Evolutionary conservation across 352 stramenopile genomes (phyloP), one percentile per base, ranked within the genome.

Genomic region (Pythium phragmitis): DNA sequence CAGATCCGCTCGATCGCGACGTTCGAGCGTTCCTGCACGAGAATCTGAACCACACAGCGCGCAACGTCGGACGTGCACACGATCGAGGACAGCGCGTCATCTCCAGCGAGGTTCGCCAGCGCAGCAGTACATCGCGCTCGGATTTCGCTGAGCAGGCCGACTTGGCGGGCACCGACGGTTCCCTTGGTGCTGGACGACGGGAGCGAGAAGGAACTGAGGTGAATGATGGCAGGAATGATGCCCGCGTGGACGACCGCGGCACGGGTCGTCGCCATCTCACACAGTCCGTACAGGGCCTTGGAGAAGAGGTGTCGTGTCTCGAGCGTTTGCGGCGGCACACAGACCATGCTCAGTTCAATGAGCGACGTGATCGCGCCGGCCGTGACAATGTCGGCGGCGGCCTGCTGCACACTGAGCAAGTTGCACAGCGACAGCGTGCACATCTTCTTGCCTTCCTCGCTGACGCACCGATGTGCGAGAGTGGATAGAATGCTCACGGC

Each of bases 351-450:
- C 2, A 94, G 61, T 34, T 85, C 61, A 45, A 92, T 81, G 2
- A 92, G 61, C 21, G 82, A 78, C 1, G 74, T 78, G 30, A 92
- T 84, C 1, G 83, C 85, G 7, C 85, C 85, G 13, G 80, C 75
- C 11, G 73, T 74, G 50, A 91, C 74, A 51, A 92, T 91, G 26
- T 91, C 81, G 0, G 80, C 69, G 6, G 82, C 81, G 16, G 82
- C 82, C 51, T 91, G 84, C 13, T 89, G 79, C 6, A 92, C 85
- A 50, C 73, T 88, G 5, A 94, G 63, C 50, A 94, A 56, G 54
- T 92, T 94, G 47, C 83, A 94, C 9, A 94, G 49, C 7, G 85
- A 77, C 4, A 94, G 58, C 0, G 83, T 94, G 58, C 80, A 90
- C 80, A 94, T 88, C 54, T 88, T 84, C 57, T 87, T 86, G 14